These are phyloP conservation scores for Colletotrichum agaves DNA, from an alignment of 2,329 filamentous ascomycete species.

Conservation along the genomic window DNA sequence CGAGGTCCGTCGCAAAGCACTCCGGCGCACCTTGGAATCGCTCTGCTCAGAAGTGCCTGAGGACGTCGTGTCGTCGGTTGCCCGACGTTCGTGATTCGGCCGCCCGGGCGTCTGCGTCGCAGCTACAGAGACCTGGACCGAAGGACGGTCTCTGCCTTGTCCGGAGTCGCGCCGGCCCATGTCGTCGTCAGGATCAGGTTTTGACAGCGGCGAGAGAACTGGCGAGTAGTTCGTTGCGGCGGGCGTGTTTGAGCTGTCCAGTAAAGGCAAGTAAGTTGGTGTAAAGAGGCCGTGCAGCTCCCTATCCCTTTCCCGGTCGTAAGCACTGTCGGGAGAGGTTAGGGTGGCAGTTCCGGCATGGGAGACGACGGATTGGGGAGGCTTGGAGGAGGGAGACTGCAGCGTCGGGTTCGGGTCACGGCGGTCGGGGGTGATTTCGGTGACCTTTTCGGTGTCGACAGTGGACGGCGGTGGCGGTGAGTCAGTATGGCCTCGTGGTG, in stretches of 20 bases:
- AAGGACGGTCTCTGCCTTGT: background rate
- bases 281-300: constrained; percentile 73
- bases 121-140: constrained; percentile 15
- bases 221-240: constrained; percentile 38
- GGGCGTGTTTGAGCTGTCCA: constrained; percentile 57
- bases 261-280: constrained; percentile 69
- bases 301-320: constrained; percentile 62
- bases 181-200: constrained; percentile 22
- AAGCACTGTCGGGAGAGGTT: constrained; percentile 35
- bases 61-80: constrained; percentile 60
- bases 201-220: constrained; percentile 38
- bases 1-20: constrained; percentile 67
- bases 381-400: constrained; percentile 31
- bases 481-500: constrained; percentile 44
- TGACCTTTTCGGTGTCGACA: constrained; percentile 28
- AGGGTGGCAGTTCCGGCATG: constrained; percentile 30
- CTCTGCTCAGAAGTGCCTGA: constrained; percentile 65
- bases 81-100: constrained; percentile 51
- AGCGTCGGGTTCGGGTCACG: constrained; percentile 12
- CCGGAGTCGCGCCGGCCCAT: constrained; percentile 25
- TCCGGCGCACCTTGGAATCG: constrained; percentile 60
- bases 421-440: constrained; percentile 15
- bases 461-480: constrained; percentile 47
- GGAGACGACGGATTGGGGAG: constrained; percentile 17
- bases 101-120: constrained; percentile 41